Evolutionary conservation across 257 asterid species (phyloP).

Genomic region (Ilex aquifolium): DNA sequence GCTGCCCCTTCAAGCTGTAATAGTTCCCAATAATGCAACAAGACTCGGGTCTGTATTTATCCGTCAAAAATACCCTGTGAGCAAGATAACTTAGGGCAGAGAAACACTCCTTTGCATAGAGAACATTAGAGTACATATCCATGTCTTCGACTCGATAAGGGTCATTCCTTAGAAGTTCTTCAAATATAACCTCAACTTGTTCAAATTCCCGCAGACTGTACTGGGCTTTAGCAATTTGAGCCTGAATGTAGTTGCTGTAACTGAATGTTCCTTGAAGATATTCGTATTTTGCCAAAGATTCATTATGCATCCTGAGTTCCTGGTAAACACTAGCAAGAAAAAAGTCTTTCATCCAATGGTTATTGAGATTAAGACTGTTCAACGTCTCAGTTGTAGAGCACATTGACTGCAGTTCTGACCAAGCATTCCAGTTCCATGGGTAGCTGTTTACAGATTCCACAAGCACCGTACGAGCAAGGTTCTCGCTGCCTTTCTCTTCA

Average conservation of each 20-base stretch:
- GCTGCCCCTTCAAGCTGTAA: conserved; percentile 90
- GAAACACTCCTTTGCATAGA: conserved; percentile 83
- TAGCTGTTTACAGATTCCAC: conserved; percentile 78
- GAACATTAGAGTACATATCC: conserved; percentile 97
- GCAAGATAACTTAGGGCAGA: conserved; percentile 90
- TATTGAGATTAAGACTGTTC: conserved; percentile 56
- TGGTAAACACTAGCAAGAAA: conserved; percentile 86
- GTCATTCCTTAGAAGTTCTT: conserved; percentile 75
- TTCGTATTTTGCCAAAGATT: conserved; percentile 68
- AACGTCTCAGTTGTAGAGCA: conserved; percentile 68
- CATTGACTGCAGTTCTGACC: conserved; percentile 78
- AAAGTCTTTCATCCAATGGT: conserved; percentile 97
- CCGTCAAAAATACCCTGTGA: conserved; percentile 72
- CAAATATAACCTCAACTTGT: conserved; percentile 85
- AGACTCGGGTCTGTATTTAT: conserved; percentile 89
- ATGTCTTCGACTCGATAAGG: conserved; percentile 88
- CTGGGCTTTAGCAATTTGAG: conserved; percentile 84
- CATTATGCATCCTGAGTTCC: conserved; percentile 75
- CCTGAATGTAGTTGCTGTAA: conserved; percentile 81
- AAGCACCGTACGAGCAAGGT: conserved; percentile 68
- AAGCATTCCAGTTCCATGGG: conserved; percentile 99
- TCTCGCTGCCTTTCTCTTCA: conserved; percentile 83
- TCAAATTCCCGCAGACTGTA: conserved; percentile 84
- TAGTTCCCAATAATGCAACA: conserved; percentile 92
- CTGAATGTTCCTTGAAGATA: conserved; percentile 69